Conservation (phyloP, 495 filamentous ascomycete species). For the Penicillium goetzii region DNA sequence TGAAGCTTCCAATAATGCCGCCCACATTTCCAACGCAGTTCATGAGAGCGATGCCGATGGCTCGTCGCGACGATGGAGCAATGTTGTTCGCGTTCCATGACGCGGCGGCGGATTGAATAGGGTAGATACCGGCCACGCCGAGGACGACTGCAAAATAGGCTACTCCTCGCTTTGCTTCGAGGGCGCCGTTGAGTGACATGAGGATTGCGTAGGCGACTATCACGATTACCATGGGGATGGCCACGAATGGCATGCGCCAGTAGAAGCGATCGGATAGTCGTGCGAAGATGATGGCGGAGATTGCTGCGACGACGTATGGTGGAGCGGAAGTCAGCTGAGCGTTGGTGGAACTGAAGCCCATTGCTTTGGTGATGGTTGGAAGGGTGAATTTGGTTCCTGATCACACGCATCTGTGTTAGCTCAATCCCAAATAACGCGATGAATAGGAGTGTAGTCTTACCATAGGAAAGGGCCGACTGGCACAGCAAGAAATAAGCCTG, state of each 20-base stretch:
- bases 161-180: slow-evolving; percentile 34
- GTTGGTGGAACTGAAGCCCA: slow-evolving; percentile 36
- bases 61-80: slow-evolving; percentile 38
- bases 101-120: slow-evolving; percentile 39
- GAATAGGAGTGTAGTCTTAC: slow-evolving; percentile 11
- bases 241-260: slow-evolving; percentile 47
- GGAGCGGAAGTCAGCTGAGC: slow-evolving; percentile 40
- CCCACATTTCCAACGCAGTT: slow-evolving; percentile 43
- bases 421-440: too few relatives aligned
- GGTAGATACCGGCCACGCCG: slow-evolving; percentile 43
- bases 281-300: slow-evolving; percentile 38
- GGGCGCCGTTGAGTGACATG: slow-evolving; percentile 30
- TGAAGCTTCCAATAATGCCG: slow-evolving; percentile 41
- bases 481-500: slow-evolving; percentile 34
- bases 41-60: slow-evolving; percentile 41
- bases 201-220: slow-evolving; percentile 37
- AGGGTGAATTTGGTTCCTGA: slow-evolving; percentile 37
- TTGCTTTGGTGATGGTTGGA: slow-evolving; percentile 35
- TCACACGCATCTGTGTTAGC: neutral
- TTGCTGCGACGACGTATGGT: slow-evolving; percentile 37
- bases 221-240: slow-evolving; percentile 30
- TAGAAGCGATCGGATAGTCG: slow-evolving; percentile 40
- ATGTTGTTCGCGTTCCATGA: slow-evolving; percentile 47
- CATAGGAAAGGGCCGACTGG: slow-evolving; percentile 35
- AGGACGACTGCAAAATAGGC: slow-evolving; percentile 45